Base-by-base conservation (phyloP, 495 filamentous ascomycete species). In the Copromyces sp. region DNA sequence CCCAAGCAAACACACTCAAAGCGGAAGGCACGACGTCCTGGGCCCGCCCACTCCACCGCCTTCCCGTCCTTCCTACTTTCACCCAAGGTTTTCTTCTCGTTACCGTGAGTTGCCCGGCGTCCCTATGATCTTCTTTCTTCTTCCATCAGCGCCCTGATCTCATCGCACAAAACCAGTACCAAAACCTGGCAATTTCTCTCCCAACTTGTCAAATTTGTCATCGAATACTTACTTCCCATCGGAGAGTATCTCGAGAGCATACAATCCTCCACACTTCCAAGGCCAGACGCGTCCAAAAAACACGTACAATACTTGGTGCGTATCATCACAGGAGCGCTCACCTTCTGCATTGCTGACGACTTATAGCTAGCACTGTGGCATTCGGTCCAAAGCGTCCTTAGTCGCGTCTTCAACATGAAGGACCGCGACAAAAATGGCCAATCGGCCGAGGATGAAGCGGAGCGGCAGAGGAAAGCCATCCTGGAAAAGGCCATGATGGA, bases 401-500 rank as follows among this genome's bases (percentile, higher is more conserved):
- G 24, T 61, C 24, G 24, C 53, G 24, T 4, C 24, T 29, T 4
- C 29, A 65, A 35, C 53, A 65, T 65, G 53, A 9, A 3, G 29
- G 53, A 37, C 29, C 24, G 29, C 53, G 53, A 65, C 53, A 35
- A 65, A 8, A 65, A 17, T 65, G 53, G 53, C 53, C 53, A 17
- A 37, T 35, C 29, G 53, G 53, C 29, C 53, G 53, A 35, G 14
- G 53, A 65, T 7, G 53, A 65, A 65, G 53, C 29, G 4, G 29
- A 35, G 29, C 53, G 14, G 14, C 14, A 3, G 6, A 44, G 70
- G 39, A 9, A 45, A 44, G 73, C 75, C 39, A 70, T 72, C 24
- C 39, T 71, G 37, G 42, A 45, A 24, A 7, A 17, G 17, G 44
- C 40, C 39, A n/a, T 69, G 32, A 1, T 68, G 78, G 75, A 69